Evolutionary conservation across 2,329 filamentous ascomycete genomes (phyloP), one percentile per base, ranked within the genome.

Genomic region (Xylariales sp.): DNA sequence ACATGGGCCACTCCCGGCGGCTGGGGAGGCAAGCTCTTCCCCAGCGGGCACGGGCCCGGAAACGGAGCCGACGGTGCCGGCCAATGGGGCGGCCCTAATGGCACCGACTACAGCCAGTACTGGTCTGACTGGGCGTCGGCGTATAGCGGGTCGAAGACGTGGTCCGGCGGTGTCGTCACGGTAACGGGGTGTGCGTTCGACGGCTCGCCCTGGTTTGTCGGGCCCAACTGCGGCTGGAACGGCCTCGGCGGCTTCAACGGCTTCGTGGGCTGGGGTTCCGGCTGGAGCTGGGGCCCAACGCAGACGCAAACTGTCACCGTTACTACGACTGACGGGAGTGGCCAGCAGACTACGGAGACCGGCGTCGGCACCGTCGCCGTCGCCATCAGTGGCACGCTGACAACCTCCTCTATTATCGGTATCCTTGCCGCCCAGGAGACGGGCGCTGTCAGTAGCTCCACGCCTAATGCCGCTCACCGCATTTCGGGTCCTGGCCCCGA

Each of bases 141-240:
- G 30, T 75, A 74, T 60, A 62, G 67, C 41, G 71, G 71, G 6
- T 76, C 77, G 5, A 72, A 71, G 52, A 81, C 80, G 54, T 82
- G 78, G 77, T 74, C 78, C 1, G 79, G 78, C 53, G 78, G 79
- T 49, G 77, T 76, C 18, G 81, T 80, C 65, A 83, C 81, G 30
- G 79, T 83, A 3, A 83, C 81, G 1, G 81, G 81, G 1, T 83
- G 81, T 68, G 76, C 79, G 34, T 83, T 80, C 76, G 74, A 76
- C 69, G 80, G 80, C 2, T 80, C 78, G 36, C 79, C 79, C 0
- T 83, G 81, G 81, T 78, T 79, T 39, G 78, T 80, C 45, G 81
- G 81, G 0, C 77, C 77, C 5, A 75, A 75, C 34, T 78, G 78
- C 67, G 79, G 79, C 4, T 81, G 78, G 75, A 80, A 79, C 54